These are phyloP conservation scores for Massariosphaeria phaeospora DNA, from an alignment of 495 filamentous ascomycete genomes.

Conservation along the genomic window DNA sequence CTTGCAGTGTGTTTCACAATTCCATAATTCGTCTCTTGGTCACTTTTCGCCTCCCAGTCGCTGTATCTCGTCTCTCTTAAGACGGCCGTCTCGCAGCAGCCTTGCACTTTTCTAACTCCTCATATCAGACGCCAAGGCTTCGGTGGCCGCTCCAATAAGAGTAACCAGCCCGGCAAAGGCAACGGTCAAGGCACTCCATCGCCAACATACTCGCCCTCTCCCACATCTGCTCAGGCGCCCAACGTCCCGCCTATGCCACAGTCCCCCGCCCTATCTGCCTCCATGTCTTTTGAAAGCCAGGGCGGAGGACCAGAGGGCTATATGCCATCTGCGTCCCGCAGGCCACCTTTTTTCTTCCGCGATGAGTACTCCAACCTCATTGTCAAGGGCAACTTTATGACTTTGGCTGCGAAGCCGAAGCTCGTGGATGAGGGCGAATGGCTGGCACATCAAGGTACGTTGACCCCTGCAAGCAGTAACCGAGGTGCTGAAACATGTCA, in stretches of 20 bases:
- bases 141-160: constrained; percentile 34
- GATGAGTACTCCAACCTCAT: constrained; percentile 78
- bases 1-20: constrained; percentile 27
- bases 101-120: constrained; percentile 11
- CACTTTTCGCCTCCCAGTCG: neutral
- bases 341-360: constrained; percentile 66
- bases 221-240: constrained; percentile 22
- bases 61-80: neutral
- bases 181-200: constrained; percentile 37
- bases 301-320: neutral
- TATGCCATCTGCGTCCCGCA: constrained; percentile 37
- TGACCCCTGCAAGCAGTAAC: neutral
- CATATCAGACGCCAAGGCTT: constrained; percentile 36
- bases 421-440: constrained; percentile 88
- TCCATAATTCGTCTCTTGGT: neutral
- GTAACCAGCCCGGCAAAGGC: constrained; percentile 32
- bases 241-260: constrained; percentile 33
- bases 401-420: constrained; percentile 80
- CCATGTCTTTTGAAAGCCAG: constrained; percentile 34
- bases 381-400: constrained; percentile 95
- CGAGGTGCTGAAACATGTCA: constrained; percentile 21
- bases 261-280: constrained; percentile 34
- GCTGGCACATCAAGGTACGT: constrained; percentile 86
- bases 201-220: constrained; percentile 26
- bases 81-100: neutral